Evolutionary conservation across 2,329 filamentous ascomycete genomes (phyloP), one percentile per base, ranked within the genome.

Genomic region (Colletotrichum coccodes): DNA sequence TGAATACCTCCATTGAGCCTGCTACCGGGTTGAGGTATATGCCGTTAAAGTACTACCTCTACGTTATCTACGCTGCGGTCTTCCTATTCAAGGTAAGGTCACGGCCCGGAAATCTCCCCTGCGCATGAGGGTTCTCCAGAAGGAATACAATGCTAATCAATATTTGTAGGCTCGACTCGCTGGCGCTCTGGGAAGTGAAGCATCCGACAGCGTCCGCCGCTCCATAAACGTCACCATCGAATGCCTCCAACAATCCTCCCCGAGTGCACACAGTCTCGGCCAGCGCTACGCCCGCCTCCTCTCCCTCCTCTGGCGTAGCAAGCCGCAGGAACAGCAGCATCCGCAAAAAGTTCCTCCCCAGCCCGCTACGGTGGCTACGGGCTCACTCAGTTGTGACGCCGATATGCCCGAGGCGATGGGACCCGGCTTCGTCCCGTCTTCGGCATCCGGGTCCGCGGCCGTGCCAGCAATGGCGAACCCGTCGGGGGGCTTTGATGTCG

Each of bases 21-120:
- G 83, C 86, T 58, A 85, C 84, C 18, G 85, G 87, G 50, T 80
- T 91, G 18, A 86, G 88, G 68, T 91, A 88, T 69, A 90, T 91
- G 88, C 89, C 89, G 2, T 79, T 90, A 9, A 83, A 88, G 34
- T 91, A 88, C 73, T 91, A 90, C 70, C 79, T 91, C 34, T 91
- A 85, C 68, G 84, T 82, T 2, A 90, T 91, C 28, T 91, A 91
- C 74, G 87, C 87, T 0, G 89, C 89, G 1, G 88, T 90, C 2
- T 91, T 91, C 70, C 76, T 91, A 6, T 91, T 90, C 80, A 91
- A 91, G 79, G 87, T 87, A 74, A 38, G 66, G 36, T 21, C 26
- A 14, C 18, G 11, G 30, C 6, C 6, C n/a, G 36, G 16, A 11
- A 26, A 9, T 0, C 6, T 21, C 30, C 12, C 11, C 58, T 47